Base-by-base conservation (phyloP, 805 yeast genomes). In the Citeromyces matritensis region DNA sequence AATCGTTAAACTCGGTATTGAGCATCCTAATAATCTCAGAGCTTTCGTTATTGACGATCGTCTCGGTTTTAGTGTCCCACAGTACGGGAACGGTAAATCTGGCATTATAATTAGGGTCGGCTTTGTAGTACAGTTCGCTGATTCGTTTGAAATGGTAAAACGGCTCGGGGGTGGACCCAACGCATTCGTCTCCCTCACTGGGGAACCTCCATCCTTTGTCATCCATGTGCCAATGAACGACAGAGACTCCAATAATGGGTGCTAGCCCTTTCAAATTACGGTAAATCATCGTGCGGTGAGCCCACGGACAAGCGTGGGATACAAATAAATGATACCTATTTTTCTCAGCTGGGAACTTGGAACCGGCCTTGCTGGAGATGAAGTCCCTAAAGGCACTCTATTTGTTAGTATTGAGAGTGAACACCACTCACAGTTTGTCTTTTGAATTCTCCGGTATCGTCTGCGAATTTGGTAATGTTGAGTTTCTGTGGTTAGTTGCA, bases 271-370 rank as follows among this genome's bases (percentile, higher is more conserved):
- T 84, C 39, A 88, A 58, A 9, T 65, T 53, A 33, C 95, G 58
- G 3, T 76, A 63, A 33, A 84, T 76, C 36, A 86, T 60, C 0
- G 86, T 72, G 39, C 97, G 65, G 48, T 83, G 94, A 1, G 96
- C 96, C 86, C 96, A 88, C 4, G 98, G 97, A 55, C 98, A 88
- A 2, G 95, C 95, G 30, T 65, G 60, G 1, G 91, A 78, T 8
- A 84, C 94, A 44, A 80, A 86, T 34, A 85, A 64, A 54, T 86
- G 94, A 49, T 88, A 88, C 44, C 98, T 66, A 35, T 70, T 70
- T 29, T 66, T 63, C 46, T 84, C 95, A 4, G 95, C 83, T 11
- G 72, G 59, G 49, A 73, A 82, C 37, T 62, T 52, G 9, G 83
- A 67, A 10, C 74, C 81, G 2, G 71, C 60, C 17, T 58, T 57